Base-by-base conservation (phyloP, 2,329 filamentous ascomycete genomes). In the Coniochaeta prunicola region DNA sequence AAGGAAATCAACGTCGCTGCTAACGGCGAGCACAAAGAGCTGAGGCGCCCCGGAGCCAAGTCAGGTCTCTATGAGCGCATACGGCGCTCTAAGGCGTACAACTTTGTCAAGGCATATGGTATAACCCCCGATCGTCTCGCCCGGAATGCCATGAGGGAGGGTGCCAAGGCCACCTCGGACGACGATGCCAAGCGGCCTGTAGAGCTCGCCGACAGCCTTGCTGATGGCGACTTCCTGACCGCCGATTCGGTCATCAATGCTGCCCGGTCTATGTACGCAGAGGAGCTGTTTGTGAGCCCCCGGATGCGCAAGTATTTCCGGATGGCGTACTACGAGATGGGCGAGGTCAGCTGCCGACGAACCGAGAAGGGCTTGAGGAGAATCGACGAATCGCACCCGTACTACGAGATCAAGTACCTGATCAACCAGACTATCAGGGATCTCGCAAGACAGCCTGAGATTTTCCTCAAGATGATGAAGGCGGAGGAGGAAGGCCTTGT, bases 371-470 rank as follows among this genome's bases (percentile, higher is more conserved):
- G 94, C 30, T 77, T 97, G 57, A 89, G 90, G 59, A 90, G 91
- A 68, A 97, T 99, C 65, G 92, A 96, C 66, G 93, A 97, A 62
- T 87, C 94, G 26, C 92, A 97, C 68, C 91, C 92, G 0, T 97
- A 96, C 73, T 97, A 97, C 70, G 94, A 97, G 73, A 91, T 99
- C 77, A 97, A 99, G 73, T 99, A 99, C 67, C 80, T 99, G 21
- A 86, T 91, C 63, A 92, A 94, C 66, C 92, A 97, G 73, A 90
- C 90, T 8, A 89, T 97, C 61, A 78, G 80, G 45, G 89, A 94
- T 64, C 83, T 97, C 60, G 89, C 91, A 2, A 85, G 86, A 57
- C 87, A 90, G 57, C 94, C 94, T 1, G 92, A 97, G 64, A 79
- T 96, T 28, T 99, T 94, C 71, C 77, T 99, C 59, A 93, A 96